These are phyloP conservation scores for Leptographium radiaticola DNA, from an alignment of 2,329 filamentous ascomycete species.

Conservation along the genomic window DNA sequence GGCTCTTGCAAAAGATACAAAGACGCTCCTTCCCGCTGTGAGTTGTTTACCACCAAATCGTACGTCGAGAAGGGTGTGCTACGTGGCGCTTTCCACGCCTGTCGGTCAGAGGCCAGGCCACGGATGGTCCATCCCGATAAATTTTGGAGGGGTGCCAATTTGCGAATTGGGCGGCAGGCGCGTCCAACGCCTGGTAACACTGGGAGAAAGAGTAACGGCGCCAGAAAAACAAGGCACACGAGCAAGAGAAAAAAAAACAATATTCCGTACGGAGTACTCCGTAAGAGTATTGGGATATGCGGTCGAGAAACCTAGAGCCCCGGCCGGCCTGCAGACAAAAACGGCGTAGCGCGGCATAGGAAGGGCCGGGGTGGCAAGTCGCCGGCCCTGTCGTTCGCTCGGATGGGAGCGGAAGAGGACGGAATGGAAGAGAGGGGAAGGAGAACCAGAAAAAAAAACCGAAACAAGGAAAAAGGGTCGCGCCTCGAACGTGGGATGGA, in stretches of 20 bases:
- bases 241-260: too few species aligned
- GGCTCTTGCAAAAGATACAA: background rate
- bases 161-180: background rate
- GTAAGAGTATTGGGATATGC: background rate
- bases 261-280: too few species aligned
- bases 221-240: too few species aligned
- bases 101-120: constrained; percentile 4
- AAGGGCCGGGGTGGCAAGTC: background rate
- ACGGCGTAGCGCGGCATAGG: background rate
- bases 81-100: constrained; percentile 10
- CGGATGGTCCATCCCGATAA: background rate
- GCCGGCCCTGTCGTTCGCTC: background rate
- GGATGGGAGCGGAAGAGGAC: background rate
- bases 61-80: constrained; percentile 4
- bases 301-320: background rate
- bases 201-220: too few species aligned
- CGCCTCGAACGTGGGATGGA: background rate
- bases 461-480: background rate
- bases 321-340: background rate
- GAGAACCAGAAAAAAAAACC: background rate
- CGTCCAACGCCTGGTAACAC: background rate
- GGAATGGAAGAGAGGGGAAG: background rate
- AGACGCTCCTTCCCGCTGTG: background rate
- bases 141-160: background rate
- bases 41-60: background rate